A percentile compares a stretch with the other conserved stretches of the same genome.
Evolutionary conservation across 805 yeast genomes (phyloP).

Genomic region (Zygosaccharomyces bailii): DNA sequence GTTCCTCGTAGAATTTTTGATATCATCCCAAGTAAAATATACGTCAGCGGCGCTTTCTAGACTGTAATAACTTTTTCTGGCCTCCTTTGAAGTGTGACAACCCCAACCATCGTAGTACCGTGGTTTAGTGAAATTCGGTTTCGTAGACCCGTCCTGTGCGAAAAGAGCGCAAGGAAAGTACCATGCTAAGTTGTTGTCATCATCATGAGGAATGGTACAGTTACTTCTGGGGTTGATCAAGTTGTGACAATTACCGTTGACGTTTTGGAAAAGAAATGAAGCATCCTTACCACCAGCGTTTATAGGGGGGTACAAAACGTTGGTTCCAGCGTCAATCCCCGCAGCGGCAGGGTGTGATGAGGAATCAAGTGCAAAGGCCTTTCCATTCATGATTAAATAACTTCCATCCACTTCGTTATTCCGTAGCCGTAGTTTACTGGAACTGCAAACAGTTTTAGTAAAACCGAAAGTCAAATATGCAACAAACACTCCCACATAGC

Average conservation of each 20-base stretch:
- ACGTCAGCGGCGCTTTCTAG: constrained; percentile 67
- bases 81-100: constrained; percentile 73
- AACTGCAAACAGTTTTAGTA: constrained; percentile 73
- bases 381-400: constrained; percentile 74
- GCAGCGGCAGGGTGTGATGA: constrained; percentile 81
- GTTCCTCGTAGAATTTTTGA: constrained; percentile 63
- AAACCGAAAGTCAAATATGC: constrained; percentile 90
- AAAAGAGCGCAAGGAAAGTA: constrained; percentile 88
- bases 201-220: constrained; percentile 65
- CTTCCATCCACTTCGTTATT: constrained; percentile 56
- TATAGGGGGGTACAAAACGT: constrained; percentile 77
- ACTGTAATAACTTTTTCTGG: constrained; percentile 65
- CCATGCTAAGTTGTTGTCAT: constrained; percentile 74
- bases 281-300: constrained; percentile 89
- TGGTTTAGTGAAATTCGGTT: constrained; percentile 53
- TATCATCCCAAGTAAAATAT: constrained; percentile 87
- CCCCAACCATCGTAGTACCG: constrained; percentile 81
- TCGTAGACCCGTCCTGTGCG: constrained; percentile 65
- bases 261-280: constrained; percentile 82
- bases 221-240: constrained; percentile 66
- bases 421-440: constrained; percentile 47
- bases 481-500: constrained; percentile 68
- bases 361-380: constrained; percentile 65
- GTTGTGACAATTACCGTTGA: constrained; percentile 83
- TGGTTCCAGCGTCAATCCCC: constrained; percentile 67